Base-by-base conservation (phyloP, 2,329 filamentous ascomycete species). In the Plectosphaerella plurivora region DNA sequence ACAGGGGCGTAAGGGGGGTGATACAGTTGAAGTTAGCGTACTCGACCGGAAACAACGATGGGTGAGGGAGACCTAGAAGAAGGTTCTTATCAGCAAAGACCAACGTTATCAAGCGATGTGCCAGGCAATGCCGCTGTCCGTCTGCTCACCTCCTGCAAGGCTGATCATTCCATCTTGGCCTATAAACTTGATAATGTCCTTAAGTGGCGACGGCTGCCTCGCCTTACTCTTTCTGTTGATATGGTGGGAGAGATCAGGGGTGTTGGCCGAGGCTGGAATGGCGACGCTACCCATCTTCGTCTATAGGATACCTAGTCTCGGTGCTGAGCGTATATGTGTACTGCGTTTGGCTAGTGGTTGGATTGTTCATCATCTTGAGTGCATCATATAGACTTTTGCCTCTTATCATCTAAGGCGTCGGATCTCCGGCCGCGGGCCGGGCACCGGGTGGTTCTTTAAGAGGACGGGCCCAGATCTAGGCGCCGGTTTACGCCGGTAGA, bases 101-200 rank as follows among this genome's bases (percentile, higher is more conserved):
- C 22, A 28, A 28, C 25, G 25, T 28, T 42, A 14, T 42, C 39
- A 8, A 8, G 15, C 14, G 18, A 42, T 5, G 4, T 16, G n/a
- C 15, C 39, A n/a, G 39, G 25, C 25, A 28, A 28, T 28, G 25
- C 25, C 25, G 25, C 25, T 28, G 25, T 28, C 25, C 25, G 25
- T 28, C 25, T 14, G 4, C 2, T 47, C 47, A 65, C 64, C 64
- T 56, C 64, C 64, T 2, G 65, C 64, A 5, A 66, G 51, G 49
- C 61, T 65, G 25, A 67, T 62, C 65, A 68, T 68, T 14, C 63
- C 65, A 51, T 67, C 65, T n/a, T 59, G 56, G 1, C 51, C 60
- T 65, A 67, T 67, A n/a, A 59, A 66, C 50, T 62, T 62, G 52
- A 68, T 61, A 20, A 67, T 68, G 37, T 67, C 64, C 47, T 68